A percentile compares a stretch with the other conserved stretches of the same genome.
phyloP scores from a whole-genome alignment of 2,329 filamentous ascomycete genomes.

The Fonsecaea monophora region DNA sequence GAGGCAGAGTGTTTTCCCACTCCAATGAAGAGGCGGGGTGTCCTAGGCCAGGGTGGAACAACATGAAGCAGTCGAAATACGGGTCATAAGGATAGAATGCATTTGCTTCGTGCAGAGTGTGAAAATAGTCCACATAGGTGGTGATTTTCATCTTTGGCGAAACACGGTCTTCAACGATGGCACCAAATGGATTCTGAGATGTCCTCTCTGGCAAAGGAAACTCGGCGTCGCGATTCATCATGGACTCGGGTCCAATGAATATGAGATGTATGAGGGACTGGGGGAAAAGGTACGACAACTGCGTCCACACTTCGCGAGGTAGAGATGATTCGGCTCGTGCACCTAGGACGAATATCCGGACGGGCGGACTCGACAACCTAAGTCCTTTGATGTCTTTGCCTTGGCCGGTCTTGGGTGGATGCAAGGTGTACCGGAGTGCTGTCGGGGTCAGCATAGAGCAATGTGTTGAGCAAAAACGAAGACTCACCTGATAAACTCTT shows the following conservation, averaged over 20 bases:
- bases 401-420: conserved; percentile 81
- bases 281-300: conserved; percentile 95
- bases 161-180: conserved; percentile 90
- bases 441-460: conserved; percentile 31
- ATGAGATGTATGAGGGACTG: conserved; percentile 86
- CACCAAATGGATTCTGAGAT: conserved; percentile 85
- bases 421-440: conserved; percentile 92
- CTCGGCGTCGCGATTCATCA: conserved; percentile 91
- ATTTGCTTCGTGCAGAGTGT: conserved; percentile 89
- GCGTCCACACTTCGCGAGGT: conserved; percentile 90
- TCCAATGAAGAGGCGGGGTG: conserved; percentile 93
- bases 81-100: conserved; percentile 95
- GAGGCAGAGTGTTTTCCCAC: conserved; percentile 88
- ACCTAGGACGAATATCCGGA: conserved; percentile 90
- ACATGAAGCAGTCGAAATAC: conserved; percentile 96
- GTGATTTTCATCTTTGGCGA: conserved; percentile 92
- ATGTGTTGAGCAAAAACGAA: background rate
- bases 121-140: conserved; percentile 97
- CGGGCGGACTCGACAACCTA: conserved; percentile 81
- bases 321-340: conserved; percentile 97
- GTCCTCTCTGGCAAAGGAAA: conserved; percentile 89
- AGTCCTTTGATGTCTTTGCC: conserved; percentile 76
- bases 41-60: conserved; percentile 95
- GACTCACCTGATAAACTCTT: conserved; percentile 88
- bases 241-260: conserved; percentile 94